phyloP scores from a whole-genome alignment of 169 alveolate species.

The Plasmodium gonderi region DNA sequence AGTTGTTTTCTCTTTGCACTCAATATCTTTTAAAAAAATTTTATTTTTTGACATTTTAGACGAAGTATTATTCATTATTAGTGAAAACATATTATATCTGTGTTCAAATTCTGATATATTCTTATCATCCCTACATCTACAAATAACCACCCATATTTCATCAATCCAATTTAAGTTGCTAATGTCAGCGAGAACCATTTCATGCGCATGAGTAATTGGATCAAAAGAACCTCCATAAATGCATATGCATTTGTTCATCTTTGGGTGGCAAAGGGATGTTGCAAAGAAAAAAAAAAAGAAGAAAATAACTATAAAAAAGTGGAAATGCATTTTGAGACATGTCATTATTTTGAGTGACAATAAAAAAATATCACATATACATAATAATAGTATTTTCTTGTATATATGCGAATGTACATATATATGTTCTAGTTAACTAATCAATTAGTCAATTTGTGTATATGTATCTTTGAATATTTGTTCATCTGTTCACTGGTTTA shows the following conservation, averaged over 20 bases:
- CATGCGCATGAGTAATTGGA: slow-evolving; percentile 61
- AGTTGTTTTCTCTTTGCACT: slow-evolving; percentile 16
- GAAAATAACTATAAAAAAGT: background rate
- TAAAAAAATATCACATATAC: no score
- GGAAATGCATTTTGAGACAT: background rate
- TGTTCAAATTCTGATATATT: slow-evolving; percentile 21
- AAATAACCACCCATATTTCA: slow-evolving; percentile 70
- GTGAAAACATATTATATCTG: slow-evolving; percentile 55
- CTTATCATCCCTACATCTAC: slow-evolving; percentile 65
- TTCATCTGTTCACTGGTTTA: background rate
- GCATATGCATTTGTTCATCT: slow-evolving; percentile 55
- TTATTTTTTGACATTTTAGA: slow-evolving; percentile 30
- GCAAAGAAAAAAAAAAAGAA: slow-evolving; percentile 1
- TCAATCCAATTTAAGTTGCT: slow-evolving; percentile 55
- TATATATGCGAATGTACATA: background rate
- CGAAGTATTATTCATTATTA: slow-evolving; percentile 28
- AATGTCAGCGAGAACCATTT: slow-evolving; percentile 50
- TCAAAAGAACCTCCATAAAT: slow-evolving; percentile 72
- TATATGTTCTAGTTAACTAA: background rate
- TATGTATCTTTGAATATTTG: background rate
- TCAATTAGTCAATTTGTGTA: background rate
- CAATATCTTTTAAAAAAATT: slow-evolving; percentile 63
- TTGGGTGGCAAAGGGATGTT: background rate
- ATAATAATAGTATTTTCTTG: no score
- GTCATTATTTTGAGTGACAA: background rate